phyloP scores from a whole-genome alignment of 768 basidiomycete species.

The Kwoniella sp. region DNA sequence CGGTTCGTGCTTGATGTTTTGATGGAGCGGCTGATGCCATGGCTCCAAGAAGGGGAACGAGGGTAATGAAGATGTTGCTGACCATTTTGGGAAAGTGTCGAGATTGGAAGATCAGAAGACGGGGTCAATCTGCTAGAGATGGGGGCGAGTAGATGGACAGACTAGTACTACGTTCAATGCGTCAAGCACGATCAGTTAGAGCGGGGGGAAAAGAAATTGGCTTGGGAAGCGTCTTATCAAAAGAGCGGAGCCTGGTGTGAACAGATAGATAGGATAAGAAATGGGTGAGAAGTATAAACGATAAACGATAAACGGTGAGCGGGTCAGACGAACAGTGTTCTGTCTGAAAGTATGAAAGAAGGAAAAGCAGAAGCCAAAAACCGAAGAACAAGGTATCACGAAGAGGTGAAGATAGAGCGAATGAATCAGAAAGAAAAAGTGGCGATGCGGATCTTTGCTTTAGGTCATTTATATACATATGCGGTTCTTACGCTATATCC shows the following conservation, averaged over 20 bases:
- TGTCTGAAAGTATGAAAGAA: conserved; percentile 1
- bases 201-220: not conserved
- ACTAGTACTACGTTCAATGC: not conserved
- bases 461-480: too few relatives aligned
- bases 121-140: too few relatives aligned
- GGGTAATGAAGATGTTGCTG: not conserved
- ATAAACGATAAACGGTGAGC: conserved; percentile 11
- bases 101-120: not conserved
- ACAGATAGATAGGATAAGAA: not conserved
- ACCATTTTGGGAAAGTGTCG: not conserved
- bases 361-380: not conserved
- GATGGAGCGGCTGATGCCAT: not conserved
- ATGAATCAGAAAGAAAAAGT: too few relatives aligned
- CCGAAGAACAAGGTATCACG: not conserved
- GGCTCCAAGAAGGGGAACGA: not conserved
- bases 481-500: too few relatives aligned
- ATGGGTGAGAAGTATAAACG: too few relatives aligned
- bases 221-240: conserved; percentile 9
- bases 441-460: too few relatives aligned
- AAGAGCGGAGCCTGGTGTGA: conserved; percentile 11
- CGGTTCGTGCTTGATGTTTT: not conserved
- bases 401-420: too few relatives aligned
- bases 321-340: conserved; percentile 21
- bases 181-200: not conserved
- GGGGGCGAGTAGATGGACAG: conserved; percentile 1